Evolutionary conservation across 2,329 filamentous ascomycete species (phyloP), one percentile per base, ranked within the genome.

Genomic region (Sarocladiaceae sp.): DNA sequence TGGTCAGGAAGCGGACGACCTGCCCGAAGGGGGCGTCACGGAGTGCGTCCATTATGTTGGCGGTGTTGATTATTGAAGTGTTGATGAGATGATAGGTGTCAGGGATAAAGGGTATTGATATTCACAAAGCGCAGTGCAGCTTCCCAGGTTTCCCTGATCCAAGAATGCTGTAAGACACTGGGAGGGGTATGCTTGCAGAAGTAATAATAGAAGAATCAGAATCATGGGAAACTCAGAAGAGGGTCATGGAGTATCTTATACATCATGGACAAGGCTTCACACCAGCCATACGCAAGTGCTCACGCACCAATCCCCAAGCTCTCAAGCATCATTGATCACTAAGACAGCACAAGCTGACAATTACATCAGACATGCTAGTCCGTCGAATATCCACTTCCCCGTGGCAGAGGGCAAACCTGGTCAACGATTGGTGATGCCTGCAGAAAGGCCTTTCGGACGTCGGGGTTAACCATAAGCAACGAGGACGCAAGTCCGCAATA

Each of bases 21-120:
- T 84, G 80, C 58, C 82, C 82, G 56, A 83, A 58, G 25, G 81
- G 74, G 54, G 81, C 74, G 53, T 84, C 82, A 62, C 80, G 70
- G 53, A 84, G 60, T 20, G 65, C 37, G 50, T 66, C 66, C 50
- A 61, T 60, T 62, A 69, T 61, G 50, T 36, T 51, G 37, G 8
- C 15, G 10, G 13, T 4, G n/a, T n/a, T n/a, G n/a, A n/a, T n/a
- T n/a, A 10, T 10, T 33, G 15, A 10, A 15, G 15, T 33, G 29
- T 10, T 33, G 29, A 33, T 33, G 29, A 15, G 29, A 15, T 10
- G 8, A 15, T 33, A 33, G 37, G 37, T 42, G 18, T 42, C 17
- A 42, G 37, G 17, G 17, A 15, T 33, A 8, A 10, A 10, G 29
- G 29, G 29, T 15, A 10, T 8, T 8, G 29, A 15, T 33, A 33